Evolutionary conservation across 371 early-diverging fungal species (phyloP), one percentile per base, ranked within the genome.

Genomic region (Mucor mucedo): DNA sequence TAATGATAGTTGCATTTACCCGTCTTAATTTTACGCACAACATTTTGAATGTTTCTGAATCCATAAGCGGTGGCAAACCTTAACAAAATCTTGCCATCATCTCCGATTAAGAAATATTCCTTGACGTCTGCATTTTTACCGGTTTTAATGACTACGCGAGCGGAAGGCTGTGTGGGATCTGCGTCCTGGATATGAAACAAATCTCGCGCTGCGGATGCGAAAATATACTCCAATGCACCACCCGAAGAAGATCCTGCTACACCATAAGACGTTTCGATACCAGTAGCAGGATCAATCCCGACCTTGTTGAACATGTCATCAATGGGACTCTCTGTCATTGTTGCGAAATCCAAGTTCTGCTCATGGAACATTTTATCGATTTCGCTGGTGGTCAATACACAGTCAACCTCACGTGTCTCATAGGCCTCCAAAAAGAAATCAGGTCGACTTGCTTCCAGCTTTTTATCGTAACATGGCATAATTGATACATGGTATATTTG

Each of bases 381-480:
- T 61, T 89, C 88, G 1, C 88, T 89, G 0, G 97, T 95, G 0
- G 97, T 93, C 39, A 98, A 84, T 2, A 98, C 99, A 70, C 94
- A 95, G 70, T 98, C 99, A 2, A 97, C 96, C 72, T 96, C 96
- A 33, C 95, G 85, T 0, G 94, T 93, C 45, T 84, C 59, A 68
- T 87, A 91, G 16, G 87, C 49, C 56, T 93, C 92, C 58, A 80
- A 75, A 75, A 91, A 92, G 69, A 98, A 97, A 69, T 97, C 96
- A 10, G 86, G 80, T 21, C 99, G 84, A 44, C 95, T 94, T 0
- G 98, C 97, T 77, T 98, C 99, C 16, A 98, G 84, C 71, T 98
- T 98, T 78, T 98, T 98, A 74, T 98, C 99, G 62, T 94, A 98
- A 73, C 99, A 98, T 21, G 98, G 97, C 98, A 97, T 97, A 32